Conservation (phyloP, 805 yeast species). For the Zygoascus ofunaensis region DNA sequence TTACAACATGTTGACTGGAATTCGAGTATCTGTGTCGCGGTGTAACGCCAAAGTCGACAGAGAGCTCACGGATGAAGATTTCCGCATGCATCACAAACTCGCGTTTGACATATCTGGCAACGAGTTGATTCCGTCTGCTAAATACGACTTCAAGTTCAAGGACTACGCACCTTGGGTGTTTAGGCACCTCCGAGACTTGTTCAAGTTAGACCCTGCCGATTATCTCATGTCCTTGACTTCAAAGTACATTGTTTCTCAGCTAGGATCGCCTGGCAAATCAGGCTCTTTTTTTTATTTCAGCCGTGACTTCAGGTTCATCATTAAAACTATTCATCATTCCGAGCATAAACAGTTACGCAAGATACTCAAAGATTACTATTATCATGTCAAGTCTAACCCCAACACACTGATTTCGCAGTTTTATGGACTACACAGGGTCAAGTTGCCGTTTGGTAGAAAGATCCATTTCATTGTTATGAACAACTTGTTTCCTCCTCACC, state of each 20-base stretch:
- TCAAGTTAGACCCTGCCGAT: conserved; percentile 93
- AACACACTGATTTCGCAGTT: conserved; percentile 89
- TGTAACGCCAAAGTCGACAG: conserved; percentile 74
- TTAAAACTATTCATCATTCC: conserved; percentile 88
- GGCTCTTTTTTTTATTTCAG: conserved; percentile 96
- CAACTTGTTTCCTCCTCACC: conserved; percentile 88
- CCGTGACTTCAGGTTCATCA: conserved; percentile 85
- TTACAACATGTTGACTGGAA: conserved; percentile 95
- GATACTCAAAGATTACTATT: conserved; percentile 65
- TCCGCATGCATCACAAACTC: conserved; percentile 61
- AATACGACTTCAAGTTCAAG: conserved; percentile 91
- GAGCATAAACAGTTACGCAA: conserved; percentile 79
- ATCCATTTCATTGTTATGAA: conserved; percentile 95
- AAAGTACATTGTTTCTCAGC: conserved; percentile 80
- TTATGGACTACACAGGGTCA: conserved; percentile 89
- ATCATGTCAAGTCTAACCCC: conserved; percentile 75
- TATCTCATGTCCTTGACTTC: conserved; percentile 87
- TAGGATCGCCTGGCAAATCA: conserved; percentile 93
- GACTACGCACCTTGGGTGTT: conserved; percentile 95
- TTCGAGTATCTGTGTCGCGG: conserved; percentile 87
- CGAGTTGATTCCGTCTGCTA: conserved; percentile 85
- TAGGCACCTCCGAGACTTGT: conserved; percentile 66
- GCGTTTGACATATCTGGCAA: conserved; percentile 78
- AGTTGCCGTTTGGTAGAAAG: conserved; percentile 74
- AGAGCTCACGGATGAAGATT: conserved; percentile 62